A percentile compares a stretch with the other conserved stretches of the same genome.
Evolutionary conservation across 2,329 filamentous ascomycete species (phyloP).

Genomic region (Alternaria arborescens): DNA sequence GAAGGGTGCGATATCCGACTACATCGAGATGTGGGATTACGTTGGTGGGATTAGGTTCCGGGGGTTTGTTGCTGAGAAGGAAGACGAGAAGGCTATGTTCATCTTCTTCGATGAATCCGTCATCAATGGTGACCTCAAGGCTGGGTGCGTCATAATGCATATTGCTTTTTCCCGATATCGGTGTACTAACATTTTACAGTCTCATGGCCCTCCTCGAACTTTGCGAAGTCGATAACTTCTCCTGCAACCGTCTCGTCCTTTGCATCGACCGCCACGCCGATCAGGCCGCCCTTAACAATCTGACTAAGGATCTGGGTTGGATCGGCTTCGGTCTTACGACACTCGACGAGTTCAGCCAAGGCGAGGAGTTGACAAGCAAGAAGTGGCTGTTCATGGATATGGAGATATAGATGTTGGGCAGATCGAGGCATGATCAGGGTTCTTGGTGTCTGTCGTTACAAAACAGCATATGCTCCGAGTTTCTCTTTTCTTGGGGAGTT

Average conservation of each 20-base stretch:
- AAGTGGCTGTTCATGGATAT: conserved; percentile 89
- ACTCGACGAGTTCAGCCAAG: conserved; percentile 75
- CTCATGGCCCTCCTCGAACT: conserved; percentile 91
- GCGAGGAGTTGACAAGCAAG: conserved; percentile 69
- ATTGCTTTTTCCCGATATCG: background rate
- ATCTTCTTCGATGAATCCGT: conserved; percentile 84
- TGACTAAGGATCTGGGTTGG: conserved; percentile 88
- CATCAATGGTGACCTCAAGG: conserved; percentile 80
- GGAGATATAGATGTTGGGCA: conserved; percentile 67
- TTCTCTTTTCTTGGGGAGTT: background rate
- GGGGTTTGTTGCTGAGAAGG: conserved; percentile 79
- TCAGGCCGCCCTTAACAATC: conserved; percentile 67
- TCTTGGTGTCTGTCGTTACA: conserved; percentile 7
- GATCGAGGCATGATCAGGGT: background rate
- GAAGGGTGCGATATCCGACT: conserved; percentile 62
- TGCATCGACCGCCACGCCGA: conserved; percentile 78
- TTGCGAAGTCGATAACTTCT: conserved; percentile 74
- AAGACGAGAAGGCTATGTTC: conserved; percentile 78
- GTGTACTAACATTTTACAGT: conserved; percentile 30
- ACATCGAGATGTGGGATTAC: conserved; percentile 87
- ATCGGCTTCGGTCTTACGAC: conserved; percentile 88
- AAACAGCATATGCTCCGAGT: background rate
- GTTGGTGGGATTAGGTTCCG: conserved; percentile 83
- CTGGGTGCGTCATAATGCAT: conserved; percentile 70
- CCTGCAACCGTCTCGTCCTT: conserved; percentile 79